Evolutionary conservation across 257 asterid species (phyloP).

Genomic region (Avicennia marina): DNA sequence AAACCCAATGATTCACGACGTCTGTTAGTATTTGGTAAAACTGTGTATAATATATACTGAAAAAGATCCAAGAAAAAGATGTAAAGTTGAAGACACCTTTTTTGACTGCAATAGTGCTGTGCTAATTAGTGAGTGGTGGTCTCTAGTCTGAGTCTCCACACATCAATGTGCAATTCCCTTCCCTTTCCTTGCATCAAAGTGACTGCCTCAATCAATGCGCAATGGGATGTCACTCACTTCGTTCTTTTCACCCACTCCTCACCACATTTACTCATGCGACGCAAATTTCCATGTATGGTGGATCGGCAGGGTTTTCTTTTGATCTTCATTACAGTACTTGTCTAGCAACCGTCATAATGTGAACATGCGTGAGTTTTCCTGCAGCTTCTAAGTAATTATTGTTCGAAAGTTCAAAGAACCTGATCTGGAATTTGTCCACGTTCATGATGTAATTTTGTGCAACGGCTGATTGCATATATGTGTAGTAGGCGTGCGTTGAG

Average conservation of each 20-base stretch:
- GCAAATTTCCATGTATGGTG: too few species aligned
- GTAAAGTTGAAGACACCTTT: slow-evolving; percentile 34
- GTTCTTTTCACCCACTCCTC: background rate
- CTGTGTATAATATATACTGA: slow-evolving; percentile 14
- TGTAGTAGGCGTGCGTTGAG: background rate
- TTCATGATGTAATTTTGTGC: background rate
- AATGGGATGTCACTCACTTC: slow-evolving; percentile 11
- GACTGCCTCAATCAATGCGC: slow-evolving; percentile 23
- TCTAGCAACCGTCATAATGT: too few species aligned
- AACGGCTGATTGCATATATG: background rate
- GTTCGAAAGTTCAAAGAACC: too few species aligned
- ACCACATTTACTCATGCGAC: background rate
- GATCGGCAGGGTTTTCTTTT: too few species aligned
- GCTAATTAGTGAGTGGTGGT: too few species aligned
- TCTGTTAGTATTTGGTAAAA: background rate
- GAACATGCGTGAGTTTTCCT: too few species aligned
- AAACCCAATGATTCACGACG: slow-evolving; percentile 19
- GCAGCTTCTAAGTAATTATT: too few species aligned
- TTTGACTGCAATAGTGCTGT: slow-evolving; percentile 56
- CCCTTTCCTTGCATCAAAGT: slow-evolving; percentile 32
- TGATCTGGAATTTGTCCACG: background rate
- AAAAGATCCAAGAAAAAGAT: slow-evolving; percentile 19
- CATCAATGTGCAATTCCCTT: too few species aligned
- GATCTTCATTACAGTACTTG: background rate
- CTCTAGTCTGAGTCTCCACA: background rate